phyloP scores from a whole-genome alignment of 441 rosid species.

The Bocquillonia castaneifolia region DNA sequence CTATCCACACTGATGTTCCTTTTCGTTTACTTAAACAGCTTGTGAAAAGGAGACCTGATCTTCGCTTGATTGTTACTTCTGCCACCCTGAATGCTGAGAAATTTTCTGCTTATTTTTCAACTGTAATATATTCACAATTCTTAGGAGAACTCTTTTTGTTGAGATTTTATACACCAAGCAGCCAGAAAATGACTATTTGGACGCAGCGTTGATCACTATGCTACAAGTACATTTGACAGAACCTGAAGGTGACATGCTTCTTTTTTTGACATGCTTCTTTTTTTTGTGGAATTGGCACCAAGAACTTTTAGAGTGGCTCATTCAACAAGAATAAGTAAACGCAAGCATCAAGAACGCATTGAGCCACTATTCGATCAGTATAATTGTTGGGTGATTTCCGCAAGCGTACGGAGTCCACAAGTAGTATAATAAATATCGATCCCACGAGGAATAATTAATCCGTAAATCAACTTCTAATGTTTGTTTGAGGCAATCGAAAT shows the following conservation, averaged over 20 bases:
- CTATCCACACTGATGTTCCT: constrained; percentile 74
- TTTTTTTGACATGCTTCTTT: constrained; percentile 65
- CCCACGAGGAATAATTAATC: too few species aligned
- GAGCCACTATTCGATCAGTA: background rate
- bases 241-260: constrained; percentile 73
- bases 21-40: constrained; percentile 75
- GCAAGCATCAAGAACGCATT: background rate
- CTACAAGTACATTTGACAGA: constrained; percentile 79
- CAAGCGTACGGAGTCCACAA: too few species aligned
- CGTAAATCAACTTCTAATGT: too few species aligned
- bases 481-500: too few species aligned
- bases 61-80: constrained; percentile 72
- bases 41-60: constrained; percentile 57
- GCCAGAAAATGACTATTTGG: constrained; percentile 76
- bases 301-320: too few species aligned
- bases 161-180: constrained; percentile 70
- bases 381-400: too few species aligned
- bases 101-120: constrained; percentile 71
- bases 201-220: constrained; percentile 70
- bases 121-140: constrained; percentile 74
- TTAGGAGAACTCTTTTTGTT: constrained; percentile 80
- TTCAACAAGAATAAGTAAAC: too few species aligned
- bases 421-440: too few species aligned
- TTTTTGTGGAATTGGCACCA: too few species aligned
- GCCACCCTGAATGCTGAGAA: constrained; percentile 85